Evolutionary conservation across 345 rosid genomes (phyloP), one percentile per base, ranked within the genome.

Genomic region (Carallia brachiata): DNA sequence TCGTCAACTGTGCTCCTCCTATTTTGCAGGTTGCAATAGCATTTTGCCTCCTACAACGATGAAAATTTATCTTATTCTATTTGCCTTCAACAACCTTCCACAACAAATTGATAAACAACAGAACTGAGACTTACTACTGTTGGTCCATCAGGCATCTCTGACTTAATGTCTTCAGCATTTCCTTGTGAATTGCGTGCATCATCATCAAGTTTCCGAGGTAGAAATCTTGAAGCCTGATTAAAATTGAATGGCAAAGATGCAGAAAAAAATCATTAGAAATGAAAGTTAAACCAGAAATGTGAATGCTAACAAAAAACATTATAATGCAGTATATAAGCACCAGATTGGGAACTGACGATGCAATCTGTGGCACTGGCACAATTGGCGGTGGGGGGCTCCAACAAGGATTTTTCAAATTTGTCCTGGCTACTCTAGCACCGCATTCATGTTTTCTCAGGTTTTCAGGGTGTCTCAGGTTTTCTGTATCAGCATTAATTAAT

Each of bases 341-440:
- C 96, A 87, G 81, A 69, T 82, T 88, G 71, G 95, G 85, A 78
- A 91, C 88, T 69, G 97, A 80, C 64, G 91, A 83, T 68, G 88
- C 83, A 75, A 84, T 73, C 75, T 83, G 90, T 17, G 87, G 87
- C 68, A 80, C 69, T 12, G 79, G 71, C 56, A 78, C 77, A 53
- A 82, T 79, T 65, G 76, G 90, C 55, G 89, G 89, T 67, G 74
- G 65, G 1, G 87, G 83, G 36, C 83, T 79, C 97, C 92, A 88
- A 58, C 77, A 87, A 69, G 84, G 81, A 77, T 62, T 86, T 69
- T 84, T 81, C 73, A 71, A 64, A 63, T 84, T 86, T 30, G 77
- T 61, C 63, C 81, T 86, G 50, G 62, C 65, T 59, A 50, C 58
- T 76, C 64, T 85, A 73, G 71, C 71, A 52, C 39, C 75, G 56